phyloP scores from a whole-genome alignment of 805 yeast genomes.

The Isabelozyma heimii region DNA sequence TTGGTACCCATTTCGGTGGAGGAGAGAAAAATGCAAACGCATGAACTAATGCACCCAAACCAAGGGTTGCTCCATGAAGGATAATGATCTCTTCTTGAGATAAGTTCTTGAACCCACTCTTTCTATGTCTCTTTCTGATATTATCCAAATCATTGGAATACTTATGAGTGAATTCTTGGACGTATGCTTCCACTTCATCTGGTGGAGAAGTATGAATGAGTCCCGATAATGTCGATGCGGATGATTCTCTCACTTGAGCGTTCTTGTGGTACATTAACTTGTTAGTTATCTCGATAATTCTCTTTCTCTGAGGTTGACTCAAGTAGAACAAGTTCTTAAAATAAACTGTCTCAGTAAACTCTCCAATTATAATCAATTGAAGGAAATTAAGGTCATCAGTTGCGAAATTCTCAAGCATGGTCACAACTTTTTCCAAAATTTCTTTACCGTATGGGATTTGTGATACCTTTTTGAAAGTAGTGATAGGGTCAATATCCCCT shows the following conservation, averaged over 20 bases:
- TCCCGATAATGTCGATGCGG: constrained; percentile 74
- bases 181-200: constrained; percentile 41
- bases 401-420: constrained; percentile 39
- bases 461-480: constrained; percentile 43
- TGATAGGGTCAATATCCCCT: constrained; percentile 55
- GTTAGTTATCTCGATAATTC: constrained; percentile 51
- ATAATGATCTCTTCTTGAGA: constrained; percentile 41
- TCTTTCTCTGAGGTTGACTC: constrained; percentile 41
- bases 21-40: constrained; percentile 93
- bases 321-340: constrained; percentile 64
- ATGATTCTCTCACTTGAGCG: constrained; percentile 71
- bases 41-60: constrained; percentile 80
- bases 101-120: constrained; percentile 31
- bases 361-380: constrained; percentile 65
- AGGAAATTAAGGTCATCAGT: constrained; percentile 26
- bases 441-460: constrained; percentile 30
- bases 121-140: constrained; percentile 43
- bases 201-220: constrained; percentile 66
- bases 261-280: constrained; percentile 58
- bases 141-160: constrained; percentile 30
- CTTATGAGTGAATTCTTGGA: constrained; percentile 33
- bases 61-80: constrained; percentile 84
- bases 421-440: constrained; percentile 23
- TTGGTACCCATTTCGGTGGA: constrained; percentile 88
- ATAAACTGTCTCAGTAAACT: constrained; percentile 67